Evolutionary conservation across 1,139 yeast species (phyloP).

Genomic region (Taphrina communis): DNA sequence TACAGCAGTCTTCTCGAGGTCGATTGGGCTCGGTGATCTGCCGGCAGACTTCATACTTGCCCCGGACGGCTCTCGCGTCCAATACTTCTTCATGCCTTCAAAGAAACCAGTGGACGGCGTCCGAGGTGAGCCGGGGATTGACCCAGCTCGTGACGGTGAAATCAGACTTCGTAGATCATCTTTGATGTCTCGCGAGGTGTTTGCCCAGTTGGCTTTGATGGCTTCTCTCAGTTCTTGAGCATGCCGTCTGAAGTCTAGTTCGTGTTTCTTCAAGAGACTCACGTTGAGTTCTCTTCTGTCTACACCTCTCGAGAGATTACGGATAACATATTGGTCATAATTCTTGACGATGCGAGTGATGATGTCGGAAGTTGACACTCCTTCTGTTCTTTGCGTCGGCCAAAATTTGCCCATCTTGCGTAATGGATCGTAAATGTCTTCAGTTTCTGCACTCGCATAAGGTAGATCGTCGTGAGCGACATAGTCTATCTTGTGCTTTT

Average conservation of each 20-base stretch:
- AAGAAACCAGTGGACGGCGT: slow-evolving; percentile 31
- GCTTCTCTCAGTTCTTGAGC: slow-evolving; percentile 78
- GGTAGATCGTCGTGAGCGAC: slow-evolving; percentile 98
- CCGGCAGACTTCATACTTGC: slow-evolving; percentile 10
- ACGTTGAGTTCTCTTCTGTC: slow-evolving; percentile 94
- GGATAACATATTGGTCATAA: slow-evolving; percentile 93
- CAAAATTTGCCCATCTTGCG: slow-evolving; percentile 88
- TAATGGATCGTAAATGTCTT: slow-evolving; percentile 90
- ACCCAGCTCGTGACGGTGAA: slow-evolving; percentile 26
- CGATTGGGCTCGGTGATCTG: slow-evolving; percentile 38
- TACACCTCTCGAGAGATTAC: slow-evolving; percentile 97
- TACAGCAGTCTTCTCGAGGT: slow-evolving; percentile 28
- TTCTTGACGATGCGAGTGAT: slow-evolving; percentile 93
- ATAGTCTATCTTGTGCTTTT: slow-evolving; percentile 82
- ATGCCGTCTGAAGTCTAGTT: slow-evolving; percentile 88
- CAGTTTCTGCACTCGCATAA: slow-evolving; percentile 75
- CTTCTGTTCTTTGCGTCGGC: slow-evolving; percentile 95
- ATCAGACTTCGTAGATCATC: slow-evolving; percentile 37
- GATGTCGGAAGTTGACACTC: slow-evolving; percentile 92
- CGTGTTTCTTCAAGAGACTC: slow-evolving; percentile 96
- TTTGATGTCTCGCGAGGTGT: slow-evolving; percentile 40
- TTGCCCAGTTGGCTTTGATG: slow-evolving; percentile 40
- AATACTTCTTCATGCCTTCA: slow-evolving; percentile 36
- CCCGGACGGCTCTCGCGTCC: slow-evolving; percentile 34
- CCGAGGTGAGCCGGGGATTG: slow-evolving; percentile 35